These are phyloP conservation scores for Acer saccharum DNA, from an alignment of 345 rosid species.

Conservation along the genomic window DNA sequence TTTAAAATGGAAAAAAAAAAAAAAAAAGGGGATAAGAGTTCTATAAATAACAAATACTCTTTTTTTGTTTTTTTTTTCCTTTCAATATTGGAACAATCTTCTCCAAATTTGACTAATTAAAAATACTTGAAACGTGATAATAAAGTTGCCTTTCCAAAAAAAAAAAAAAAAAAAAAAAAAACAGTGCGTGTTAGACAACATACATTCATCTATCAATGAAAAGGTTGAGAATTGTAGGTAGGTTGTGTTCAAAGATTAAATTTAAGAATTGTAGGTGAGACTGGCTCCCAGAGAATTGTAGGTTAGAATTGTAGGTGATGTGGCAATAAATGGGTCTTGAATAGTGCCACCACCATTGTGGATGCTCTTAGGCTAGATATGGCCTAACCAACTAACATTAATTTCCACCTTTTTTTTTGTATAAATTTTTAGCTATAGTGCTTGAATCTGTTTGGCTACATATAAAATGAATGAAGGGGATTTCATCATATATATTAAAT, in stretches of 20 bases:
- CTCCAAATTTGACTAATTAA: background rate
- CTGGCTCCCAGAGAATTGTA: background rate
- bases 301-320: background rate
- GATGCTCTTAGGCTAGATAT: background rate
- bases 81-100: background rate
- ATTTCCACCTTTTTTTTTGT: background rate
- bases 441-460: background rate
- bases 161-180: too few relatives aligned
- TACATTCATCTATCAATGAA: too few relatives aligned
- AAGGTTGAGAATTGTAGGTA: too few relatives aligned
- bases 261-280: slow-evolving; percentile 11
- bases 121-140: too few relatives aligned
- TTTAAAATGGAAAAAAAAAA: too few relatives aligned
- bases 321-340: too few relatives aligned
- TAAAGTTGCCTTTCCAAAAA: too few relatives aligned
- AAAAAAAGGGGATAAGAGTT: background rate
- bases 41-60: too few relatives aligned
- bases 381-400: background rate
- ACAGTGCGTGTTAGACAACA: background rate
- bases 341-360: too few relatives aligned
- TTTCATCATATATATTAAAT: too few relatives aligned
- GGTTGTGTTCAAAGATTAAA: background rate
- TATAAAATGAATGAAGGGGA: background rate
- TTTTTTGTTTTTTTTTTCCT: too few relatives aligned
- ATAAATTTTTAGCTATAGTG: background rate